Evolutionary conservation across 2,329 filamentous ascomycete genomes (phyloP), one percentile per base, ranked within the genome.

Genomic region (Monosporascus sp.): DNA sequence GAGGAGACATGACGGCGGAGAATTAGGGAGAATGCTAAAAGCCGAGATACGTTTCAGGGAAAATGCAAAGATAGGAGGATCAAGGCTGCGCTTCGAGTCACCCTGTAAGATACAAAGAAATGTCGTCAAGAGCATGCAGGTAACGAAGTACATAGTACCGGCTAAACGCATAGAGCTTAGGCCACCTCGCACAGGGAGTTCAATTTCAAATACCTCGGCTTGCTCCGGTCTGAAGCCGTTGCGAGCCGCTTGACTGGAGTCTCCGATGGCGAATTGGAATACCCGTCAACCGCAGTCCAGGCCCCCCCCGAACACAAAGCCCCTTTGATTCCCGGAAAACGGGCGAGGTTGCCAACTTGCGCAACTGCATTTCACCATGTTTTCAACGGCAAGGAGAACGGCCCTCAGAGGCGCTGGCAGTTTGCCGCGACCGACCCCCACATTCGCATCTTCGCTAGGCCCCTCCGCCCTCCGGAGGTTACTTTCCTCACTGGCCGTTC

Each of bases 401-500:
- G 62, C 56, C 26, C 62, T 68, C 47, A 59, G 60, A 51, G 53
- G 64, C 48, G 56, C 56, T 27, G 55, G 58, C 52, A 56, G 50
- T 43, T 20, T 66, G 24, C 63, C 61, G 49, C 63, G 60, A 48
- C 53, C 64, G 51, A 50, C 56, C 45, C 56, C 65, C 48, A 63
- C 63, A 22, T 67, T 66, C 58, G 61, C 69, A 48, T 66, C 58
- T 49, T 60, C 69, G 56, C 66, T 65, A 56, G 67, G 73, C 70
- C 67, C 74, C 69, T 84, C 83, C 53, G 78, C 81, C 57, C 74
- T 87, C 59, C 79, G 80, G 63, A 83, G 88, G 64, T 77, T 96
- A 56, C 80, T 95, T 55, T 97, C 92, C 49, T 94, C 92, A 37
- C 82, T 99, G 53, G 93, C 93, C 46, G 78, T 99, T 51, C 83